Conservation (phyloP, 2,329 filamentous ascomycete species). For the Cladosporium sp. region DNA sequence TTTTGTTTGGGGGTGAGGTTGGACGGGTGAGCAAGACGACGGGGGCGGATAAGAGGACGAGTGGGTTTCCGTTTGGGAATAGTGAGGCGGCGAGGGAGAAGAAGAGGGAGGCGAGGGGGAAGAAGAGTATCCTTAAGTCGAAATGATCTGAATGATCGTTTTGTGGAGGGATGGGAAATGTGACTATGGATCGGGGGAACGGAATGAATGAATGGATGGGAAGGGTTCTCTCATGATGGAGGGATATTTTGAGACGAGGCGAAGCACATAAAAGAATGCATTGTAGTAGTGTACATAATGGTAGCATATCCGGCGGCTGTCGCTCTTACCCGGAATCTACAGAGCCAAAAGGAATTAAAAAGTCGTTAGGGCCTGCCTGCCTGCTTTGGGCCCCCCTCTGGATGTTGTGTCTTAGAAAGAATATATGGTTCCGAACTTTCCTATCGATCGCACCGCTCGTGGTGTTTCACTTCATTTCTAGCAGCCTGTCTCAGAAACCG, state of each 20-base stretch:
- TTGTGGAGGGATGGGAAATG: not conserved
- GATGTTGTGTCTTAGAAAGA: not conserved
- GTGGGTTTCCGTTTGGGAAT: constrained; percentile 67
- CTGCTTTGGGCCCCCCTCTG: not conserved
- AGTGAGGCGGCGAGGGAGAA: constrained; percentile 33
- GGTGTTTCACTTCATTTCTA: not conserved
- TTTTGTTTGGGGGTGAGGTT: constrained; percentile 57
- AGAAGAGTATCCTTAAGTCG: constrained; percentile 27
- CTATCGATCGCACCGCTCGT: not conserved
- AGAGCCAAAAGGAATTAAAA: not conserved
- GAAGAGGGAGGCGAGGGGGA: constrained; percentile 32
- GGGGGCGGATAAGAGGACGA: constrained; percentile 66
- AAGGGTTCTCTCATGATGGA: not conserved
- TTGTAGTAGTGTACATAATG: constrained; percentile 13
- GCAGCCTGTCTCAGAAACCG: not conserved
- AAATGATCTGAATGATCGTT: constrained; percentile 12
- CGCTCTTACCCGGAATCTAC: constrained; percentile 1
- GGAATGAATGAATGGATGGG: not conserved
- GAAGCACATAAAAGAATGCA: not conserved
- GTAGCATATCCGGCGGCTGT: constrained; percentile 5
- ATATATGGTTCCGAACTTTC: not conserved
- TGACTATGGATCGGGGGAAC: not conserved
- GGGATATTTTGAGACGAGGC: not conserved
- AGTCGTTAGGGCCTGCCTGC: constrained; percentile 6
- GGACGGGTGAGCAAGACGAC: constrained; percentile 63